A percentile compares a stretch with the other conserved stretches of the same genome.
These are phyloP conservation scores for Poteriospumella lacustris DNA, from an alignment of 108 stramenopile species.

Conservation along the genomic window DNA sequence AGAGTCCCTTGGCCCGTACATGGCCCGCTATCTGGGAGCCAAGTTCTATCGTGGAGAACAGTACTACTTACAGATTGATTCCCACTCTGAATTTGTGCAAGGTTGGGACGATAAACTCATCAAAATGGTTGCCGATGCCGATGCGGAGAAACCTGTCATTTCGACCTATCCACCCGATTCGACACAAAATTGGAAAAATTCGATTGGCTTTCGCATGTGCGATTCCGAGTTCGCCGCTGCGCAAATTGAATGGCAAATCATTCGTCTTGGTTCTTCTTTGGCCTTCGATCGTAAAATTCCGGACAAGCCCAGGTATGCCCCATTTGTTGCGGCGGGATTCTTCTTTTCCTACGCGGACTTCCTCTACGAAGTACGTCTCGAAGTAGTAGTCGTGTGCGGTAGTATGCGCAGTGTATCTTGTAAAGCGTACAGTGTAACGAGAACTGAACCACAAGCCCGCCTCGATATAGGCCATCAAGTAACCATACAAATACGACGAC, in stretches of 20 bases:
- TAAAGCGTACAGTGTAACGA: too few relatives aligned
- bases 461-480: too few relatives aligned
- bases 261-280: conserved; percentile 38
- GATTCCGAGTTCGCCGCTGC: conserved; percentile 65
- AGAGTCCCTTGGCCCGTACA: conserved; percentile 78
- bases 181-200: conserved; percentile 37
- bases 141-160: conserved; percentile 64
- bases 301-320: conserved; percentile 29
- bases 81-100: conserved; percentile 49
- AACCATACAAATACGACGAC: too few relatives aligned
- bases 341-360: conserved; percentile 76
- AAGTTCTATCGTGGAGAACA: conserved; percentile 70
- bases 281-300: not conserved
- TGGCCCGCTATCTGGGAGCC: conserved; percentile 66
- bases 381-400: too few relatives aligned
- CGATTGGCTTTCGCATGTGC: conserved; percentile 58
- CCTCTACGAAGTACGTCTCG: conserved; percentile 80
- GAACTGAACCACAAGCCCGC: too few relatives aligned
- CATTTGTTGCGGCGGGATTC: conserved; percentile 88
- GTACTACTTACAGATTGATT: conserved; percentile 81
- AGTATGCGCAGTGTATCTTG: too few relatives aligned
- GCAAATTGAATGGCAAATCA: conserved; percentile 77
- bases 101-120: conserved; percentile 33
- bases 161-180: conserved; percentile 75
- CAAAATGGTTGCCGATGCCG: conserved; percentile 58